These are phyloP conservation scores for Xylaria scruposa DNA, from an alignment of 495 filamentous ascomycete genomes.

Conservation along the genomic window DNA sequence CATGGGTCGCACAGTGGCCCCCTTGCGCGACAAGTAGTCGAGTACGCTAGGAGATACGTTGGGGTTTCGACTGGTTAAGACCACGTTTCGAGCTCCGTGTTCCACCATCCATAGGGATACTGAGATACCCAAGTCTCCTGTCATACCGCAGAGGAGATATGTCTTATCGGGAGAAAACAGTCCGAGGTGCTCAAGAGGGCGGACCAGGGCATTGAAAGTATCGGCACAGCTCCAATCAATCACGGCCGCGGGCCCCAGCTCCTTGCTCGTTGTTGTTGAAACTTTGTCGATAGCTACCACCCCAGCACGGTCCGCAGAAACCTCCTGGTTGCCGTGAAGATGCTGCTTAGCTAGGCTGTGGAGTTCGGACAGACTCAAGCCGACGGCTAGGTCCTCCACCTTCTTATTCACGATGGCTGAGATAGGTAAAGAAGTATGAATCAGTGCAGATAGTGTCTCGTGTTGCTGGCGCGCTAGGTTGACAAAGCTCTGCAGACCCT, in stretches of 20 bases:
- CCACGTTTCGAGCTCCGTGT: conserved; percentile 53
- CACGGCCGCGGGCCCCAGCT: neutral
- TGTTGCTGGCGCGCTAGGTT: neutral
- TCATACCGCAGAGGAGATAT: conserved; percentile 57
- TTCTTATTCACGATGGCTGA: neutral
- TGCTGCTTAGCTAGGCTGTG: neutral
- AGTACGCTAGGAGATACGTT: conserved; percentile 6
- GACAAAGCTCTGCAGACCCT: neutral
- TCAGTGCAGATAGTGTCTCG: neutral
- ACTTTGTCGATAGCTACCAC: neutral
- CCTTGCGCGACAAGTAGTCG: neutral
- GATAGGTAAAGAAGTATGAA: neutral
- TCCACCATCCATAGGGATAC: conserved; percentile 57
- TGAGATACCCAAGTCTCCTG: conserved; percentile 53
- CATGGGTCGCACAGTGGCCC: neutral
- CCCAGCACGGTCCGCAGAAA: neutral
- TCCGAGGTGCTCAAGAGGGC: neutral
- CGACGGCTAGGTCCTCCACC: neutral
- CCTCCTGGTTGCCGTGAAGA: neutral
- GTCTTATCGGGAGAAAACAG: conserved; percentile 45
- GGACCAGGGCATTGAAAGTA: neutral
- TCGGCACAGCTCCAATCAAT: conserved; percentile 28
- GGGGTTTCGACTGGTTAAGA: conserved; percentile 52
- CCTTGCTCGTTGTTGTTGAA: neutral
- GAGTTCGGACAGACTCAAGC: neutral